Evolutionary conservation across 495 filamentous ascomycete species (phyloP).

Genomic region (Aspergillus heteromorphus): DNA sequence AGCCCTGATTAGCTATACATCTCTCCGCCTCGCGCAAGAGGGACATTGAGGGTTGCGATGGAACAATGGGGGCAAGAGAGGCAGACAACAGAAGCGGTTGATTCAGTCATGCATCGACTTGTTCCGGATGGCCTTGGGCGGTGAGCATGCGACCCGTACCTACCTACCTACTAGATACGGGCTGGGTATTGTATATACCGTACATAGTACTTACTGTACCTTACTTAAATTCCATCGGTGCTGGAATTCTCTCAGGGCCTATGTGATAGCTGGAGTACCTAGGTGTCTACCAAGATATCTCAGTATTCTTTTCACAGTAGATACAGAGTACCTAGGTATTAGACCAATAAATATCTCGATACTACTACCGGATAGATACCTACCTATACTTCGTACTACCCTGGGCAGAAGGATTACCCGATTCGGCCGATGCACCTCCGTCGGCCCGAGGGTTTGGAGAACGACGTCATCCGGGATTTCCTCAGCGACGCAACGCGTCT

Average conservation of each 20-base stretch:
- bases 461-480: slow-evolving; percentile 21
- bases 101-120: neutral
- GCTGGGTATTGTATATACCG: no score
- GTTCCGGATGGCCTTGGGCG: neutral
- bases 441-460: slow-evolving; percentile 18
- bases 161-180: no score
- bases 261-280: no score
- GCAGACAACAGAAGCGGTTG: neutral
- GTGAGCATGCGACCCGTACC: neutral
- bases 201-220: no score
- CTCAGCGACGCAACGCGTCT: neutral
- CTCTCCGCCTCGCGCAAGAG: slow-evolving; percentile 46
- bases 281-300: no score
- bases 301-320: no score
- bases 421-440: slow-evolving; percentile 4
- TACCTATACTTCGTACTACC: no score
- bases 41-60: slow-evolving; percentile 32
- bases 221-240: no score
- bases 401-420: neutral
- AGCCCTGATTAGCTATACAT: slow-evolving; percentile 42
- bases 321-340: no score
- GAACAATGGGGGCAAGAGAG: neutral
- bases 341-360: no score
- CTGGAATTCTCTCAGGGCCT: no score
- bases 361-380: no score